Conservation (phyloP, 2,329 filamentous ascomycete species). For the Metarhizium rileyi region DNA sequence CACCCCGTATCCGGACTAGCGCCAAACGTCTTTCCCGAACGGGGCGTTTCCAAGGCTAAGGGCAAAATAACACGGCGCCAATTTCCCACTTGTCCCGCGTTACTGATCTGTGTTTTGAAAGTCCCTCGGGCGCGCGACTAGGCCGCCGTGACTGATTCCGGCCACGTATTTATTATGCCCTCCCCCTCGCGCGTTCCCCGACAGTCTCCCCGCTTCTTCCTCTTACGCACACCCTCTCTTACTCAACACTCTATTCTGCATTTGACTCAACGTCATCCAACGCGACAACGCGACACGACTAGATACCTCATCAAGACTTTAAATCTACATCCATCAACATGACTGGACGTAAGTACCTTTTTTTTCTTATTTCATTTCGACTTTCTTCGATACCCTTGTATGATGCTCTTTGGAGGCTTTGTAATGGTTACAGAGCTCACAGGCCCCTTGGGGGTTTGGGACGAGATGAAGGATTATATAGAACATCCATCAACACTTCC, state of each 20-base stretch:
- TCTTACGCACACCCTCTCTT: slow-evolving; percentile 12
- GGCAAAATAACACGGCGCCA: not conserved
- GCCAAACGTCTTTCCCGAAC: not conserved
- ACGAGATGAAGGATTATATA: too few relatives aligned
- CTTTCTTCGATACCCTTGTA: too few relatives aligned
- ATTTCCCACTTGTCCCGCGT: not conserved
- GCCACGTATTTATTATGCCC: slow-evolving; percentile 26
- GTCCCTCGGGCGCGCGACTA: not conserved
- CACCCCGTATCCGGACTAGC: not conserved
- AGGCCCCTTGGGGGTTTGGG: too few relatives aligned
- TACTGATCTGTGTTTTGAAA: slow-evolving; percentile 12
- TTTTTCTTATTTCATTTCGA: slow-evolving; percentile 6
- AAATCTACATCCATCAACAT: slow-evolving; percentile 40
- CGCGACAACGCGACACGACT: slow-evolving; percentile 10
- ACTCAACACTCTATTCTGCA: slow-evolving; percentile 14
- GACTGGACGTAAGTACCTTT: slow-evolving; percentile 58
- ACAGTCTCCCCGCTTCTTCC: slow-evolving; percentile 17
- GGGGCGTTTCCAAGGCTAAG: slow-evolving; percentile 6
- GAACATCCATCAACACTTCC: too few relatives aligned
- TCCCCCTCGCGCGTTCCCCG: slow-evolving; percentile 17
- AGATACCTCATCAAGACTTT: not conserved
- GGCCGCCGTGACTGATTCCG: slow-evolving; percentile 23
- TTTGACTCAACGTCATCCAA: slow-evolving; percentile 12
- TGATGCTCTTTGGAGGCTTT: too few relatives aligned
- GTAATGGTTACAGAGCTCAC: too few relatives aligned